These are phyloP conservation scores for Leptodermis oblonga DNA, from an alignment of 257 asterid genomes.

Conservation along the genomic window DNA sequence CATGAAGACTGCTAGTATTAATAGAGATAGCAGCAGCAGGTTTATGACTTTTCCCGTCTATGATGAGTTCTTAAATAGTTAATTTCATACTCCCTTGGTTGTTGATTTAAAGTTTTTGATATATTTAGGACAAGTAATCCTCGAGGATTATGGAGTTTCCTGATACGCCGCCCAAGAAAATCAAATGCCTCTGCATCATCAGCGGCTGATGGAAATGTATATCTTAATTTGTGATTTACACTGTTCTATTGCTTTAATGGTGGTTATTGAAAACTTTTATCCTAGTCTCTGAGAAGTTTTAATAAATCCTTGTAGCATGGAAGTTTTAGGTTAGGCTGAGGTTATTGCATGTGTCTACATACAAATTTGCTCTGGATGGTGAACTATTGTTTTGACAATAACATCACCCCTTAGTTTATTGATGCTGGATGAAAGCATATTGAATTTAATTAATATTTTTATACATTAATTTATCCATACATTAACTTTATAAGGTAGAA, in stretches of 20 bases:
- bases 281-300: neutral
- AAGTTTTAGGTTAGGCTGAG: neutral
- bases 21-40: slow-evolving; percentile 52
- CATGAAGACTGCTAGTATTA: slow-evolving; percentile 29
- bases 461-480: too few species aligned
- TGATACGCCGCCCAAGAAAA: slow-evolving; percentile 39
- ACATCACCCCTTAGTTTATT: too few species aligned
- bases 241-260: slow-evolving; percentile 4
- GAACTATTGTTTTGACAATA: too few species aligned
- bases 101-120: slow-evolving; percentile 11
- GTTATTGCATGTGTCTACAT: too few species aligned
- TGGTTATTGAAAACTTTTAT: slow-evolving; percentile 2
- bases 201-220: slow-evolving; percentile 48
- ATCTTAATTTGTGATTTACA: slow-evolving; percentile 19
- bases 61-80: neutral
- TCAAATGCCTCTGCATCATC: slow-evolving; percentile 42
- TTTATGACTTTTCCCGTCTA: slow-evolving; percentile 15
- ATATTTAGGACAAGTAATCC: slow-evolving; percentile 39
- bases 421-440: neutral
- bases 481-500: too few species aligned
- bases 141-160: slow-evolving; percentile 71
- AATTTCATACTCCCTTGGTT: neutral
- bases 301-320: neutral
- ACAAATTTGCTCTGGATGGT: too few species aligned
- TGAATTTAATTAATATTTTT: neutral